A percentile compares a stretch with the other conserved stretches of the same genome.
phyloP scores from a whole-genome alignment of 179 eudicot species.

The Spinacia oleracea region DNA sequence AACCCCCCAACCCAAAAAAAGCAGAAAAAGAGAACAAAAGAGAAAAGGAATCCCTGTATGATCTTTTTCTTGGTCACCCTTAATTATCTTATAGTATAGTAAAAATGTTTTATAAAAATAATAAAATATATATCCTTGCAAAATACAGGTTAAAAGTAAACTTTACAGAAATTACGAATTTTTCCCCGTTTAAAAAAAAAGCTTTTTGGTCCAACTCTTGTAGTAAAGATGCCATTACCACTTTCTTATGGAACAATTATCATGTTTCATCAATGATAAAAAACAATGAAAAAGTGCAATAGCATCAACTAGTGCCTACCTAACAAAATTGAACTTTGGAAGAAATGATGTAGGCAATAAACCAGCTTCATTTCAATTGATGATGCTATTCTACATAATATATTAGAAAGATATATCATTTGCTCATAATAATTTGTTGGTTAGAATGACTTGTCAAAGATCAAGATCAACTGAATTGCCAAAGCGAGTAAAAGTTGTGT shows the following conservation, averaged over 20 bases:
- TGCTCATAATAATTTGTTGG: neutral
- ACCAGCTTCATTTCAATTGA: slow-evolving; percentile 7
- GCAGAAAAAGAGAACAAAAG: neutral
- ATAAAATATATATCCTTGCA: neutral
- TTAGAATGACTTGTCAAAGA: neutral
- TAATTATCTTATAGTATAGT: neutral
- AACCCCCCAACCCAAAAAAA: neutral
- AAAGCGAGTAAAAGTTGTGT: neutral
- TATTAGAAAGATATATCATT: neutral
- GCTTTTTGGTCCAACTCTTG: slow-evolving; percentile 4
- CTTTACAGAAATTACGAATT: slow-evolving; percentile 5
- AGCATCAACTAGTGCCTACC: neutral
- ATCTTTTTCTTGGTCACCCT: slow-evolving; percentile 1
- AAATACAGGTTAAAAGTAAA: slow-evolving; percentile 2
- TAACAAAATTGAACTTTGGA: neutral
- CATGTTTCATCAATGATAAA: neutral
- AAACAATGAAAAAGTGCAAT: neutral
- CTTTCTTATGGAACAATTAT: neutral
- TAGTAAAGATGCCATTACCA: neutral
- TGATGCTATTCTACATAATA: neutral
- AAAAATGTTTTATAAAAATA: neutral
- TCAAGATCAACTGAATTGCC: neutral
- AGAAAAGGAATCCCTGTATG: slow-evolving; percentile 6
- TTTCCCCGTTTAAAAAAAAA: neutral
- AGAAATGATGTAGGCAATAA: neutral